These are phyloP conservation scores for Arthonia radiata DNA, from an alignment of 495 filamentous ascomycete species.

Conservation along the genomic window DNA sequence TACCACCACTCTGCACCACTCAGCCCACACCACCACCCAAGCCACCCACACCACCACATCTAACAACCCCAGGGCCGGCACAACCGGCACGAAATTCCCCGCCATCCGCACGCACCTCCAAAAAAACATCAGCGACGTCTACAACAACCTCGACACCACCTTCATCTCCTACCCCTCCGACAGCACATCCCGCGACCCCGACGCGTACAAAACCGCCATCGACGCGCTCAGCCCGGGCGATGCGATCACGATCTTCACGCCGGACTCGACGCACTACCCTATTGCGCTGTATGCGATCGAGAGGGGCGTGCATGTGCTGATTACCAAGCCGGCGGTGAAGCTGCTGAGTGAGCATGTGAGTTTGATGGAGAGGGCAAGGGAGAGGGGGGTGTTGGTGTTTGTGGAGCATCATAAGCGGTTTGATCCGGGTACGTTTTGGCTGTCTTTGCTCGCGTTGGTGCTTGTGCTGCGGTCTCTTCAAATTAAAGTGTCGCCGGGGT, in stretches of 20 bases:
- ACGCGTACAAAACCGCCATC: conserved; percentile 76
- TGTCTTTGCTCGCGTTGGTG: too few relatives aligned
- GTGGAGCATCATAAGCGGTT: conserved; percentile 93
- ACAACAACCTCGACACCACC: conserved; percentile 64
- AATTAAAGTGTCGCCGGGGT: too few relatives aligned
- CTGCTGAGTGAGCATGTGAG: conserved; percentile 50
- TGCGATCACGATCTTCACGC: conserved; percentile 92
- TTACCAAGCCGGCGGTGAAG: conserved; percentile 91
- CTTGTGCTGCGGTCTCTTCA: too few relatives aligned
- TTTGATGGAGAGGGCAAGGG: conserved; percentile 44
- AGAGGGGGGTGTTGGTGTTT: conserved; percentile 68
- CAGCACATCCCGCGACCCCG: conserved; percentile 37
- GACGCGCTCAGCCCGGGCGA: conserved; percentile 60
- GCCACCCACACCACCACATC: too few relatives aligned
- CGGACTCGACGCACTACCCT: conserved; percentile 82
- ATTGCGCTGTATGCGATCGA: conserved; percentile 85
- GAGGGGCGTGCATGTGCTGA: conserved; percentile 63
- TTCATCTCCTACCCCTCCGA: conserved; percentile 65
- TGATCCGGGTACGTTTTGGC: too few relatives aligned
- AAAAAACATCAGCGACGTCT: conserved; percentile 67
- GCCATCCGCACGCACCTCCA: conserved; percentile 78
- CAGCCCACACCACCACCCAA: too few relatives aligned
- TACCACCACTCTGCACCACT: too few relatives aligned
- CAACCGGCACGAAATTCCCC: conserved; percentile 67
- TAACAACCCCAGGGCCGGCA: too few relatives aligned